Conservation (phyloP, 805 yeast genomes). For the Komagataella kurtzmanii region DNA sequence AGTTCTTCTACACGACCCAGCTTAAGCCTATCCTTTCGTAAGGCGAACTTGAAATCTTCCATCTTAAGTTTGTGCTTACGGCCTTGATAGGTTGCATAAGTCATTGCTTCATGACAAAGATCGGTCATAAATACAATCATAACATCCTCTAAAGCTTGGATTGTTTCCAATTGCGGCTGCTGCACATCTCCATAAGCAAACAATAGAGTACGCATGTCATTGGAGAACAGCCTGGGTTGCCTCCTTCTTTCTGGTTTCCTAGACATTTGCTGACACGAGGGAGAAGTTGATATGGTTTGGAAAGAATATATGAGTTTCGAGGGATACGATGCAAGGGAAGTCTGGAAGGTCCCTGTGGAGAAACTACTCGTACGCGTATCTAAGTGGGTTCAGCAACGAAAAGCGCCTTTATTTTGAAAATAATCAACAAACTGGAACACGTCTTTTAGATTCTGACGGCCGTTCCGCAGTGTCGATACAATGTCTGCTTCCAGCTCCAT, state of each 20-base stretch:
- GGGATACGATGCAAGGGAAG: not conserved
- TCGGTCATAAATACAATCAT: constrained; percentile 50
- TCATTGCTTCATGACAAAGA: constrained; percentile 35
- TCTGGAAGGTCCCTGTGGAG: not conserved
- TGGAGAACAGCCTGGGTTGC: constrained; percentile 17
- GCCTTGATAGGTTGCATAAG: constrained; percentile 31
- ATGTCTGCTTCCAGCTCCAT: not conserved
- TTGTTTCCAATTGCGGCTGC: constrained; percentile 55
- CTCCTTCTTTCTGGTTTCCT: not conserved
- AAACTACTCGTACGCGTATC: no score
- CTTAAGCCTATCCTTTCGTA: constrained; percentile 52
- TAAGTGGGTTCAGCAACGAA: no score
- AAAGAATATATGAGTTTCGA: not conserved
- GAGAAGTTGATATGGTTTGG: not conserved
- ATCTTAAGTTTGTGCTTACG: constrained; percentile 47
- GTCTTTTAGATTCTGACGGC: no score
- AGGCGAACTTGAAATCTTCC: constrained; percentile 61
- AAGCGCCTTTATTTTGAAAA: no score
- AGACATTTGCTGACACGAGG: not conserved
- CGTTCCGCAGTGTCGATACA: no score
- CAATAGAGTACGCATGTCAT: constrained; percentile 39
- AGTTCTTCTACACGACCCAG: constrained; percentile 60
- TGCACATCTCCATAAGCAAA: constrained; percentile 65
- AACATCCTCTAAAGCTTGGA: constrained; percentile 54
- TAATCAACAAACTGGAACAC: no score